A percentile compares a stretch with the other conserved stretches of the same genome.
phyloP scores from a whole-genome alignment of 495 filamentous ascomycete species.

The Emericellopsis terricola region DNA sequence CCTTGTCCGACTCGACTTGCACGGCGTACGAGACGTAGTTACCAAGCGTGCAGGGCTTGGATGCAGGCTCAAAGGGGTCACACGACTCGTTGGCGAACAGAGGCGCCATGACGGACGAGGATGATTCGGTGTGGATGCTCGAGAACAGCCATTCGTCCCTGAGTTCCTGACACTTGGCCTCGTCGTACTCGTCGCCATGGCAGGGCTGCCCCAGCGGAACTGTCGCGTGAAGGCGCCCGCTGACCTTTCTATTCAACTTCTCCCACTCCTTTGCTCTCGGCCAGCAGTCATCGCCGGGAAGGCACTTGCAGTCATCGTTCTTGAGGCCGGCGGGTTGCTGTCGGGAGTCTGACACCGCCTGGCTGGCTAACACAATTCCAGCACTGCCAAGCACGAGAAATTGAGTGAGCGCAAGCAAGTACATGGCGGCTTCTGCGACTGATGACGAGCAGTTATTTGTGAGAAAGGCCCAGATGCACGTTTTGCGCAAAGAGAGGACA shows the following conservation, averaged over 20 bases:
- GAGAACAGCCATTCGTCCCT: constrained; percentile 11
- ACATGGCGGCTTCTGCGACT: no score
- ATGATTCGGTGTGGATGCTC: constrained; percentile 16
- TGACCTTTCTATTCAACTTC: constrained; percentile 18
- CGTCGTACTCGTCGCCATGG: constrained; percentile 21
- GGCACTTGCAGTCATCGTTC: constrained; percentile 30
- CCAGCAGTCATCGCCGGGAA: constrained; percentile 23
- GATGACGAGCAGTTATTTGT: no score
- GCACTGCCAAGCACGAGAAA: no score
- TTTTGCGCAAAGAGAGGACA: no score
- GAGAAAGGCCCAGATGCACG: no score
- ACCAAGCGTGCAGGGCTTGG: constrained; percentile 31
- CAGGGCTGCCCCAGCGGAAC: constrained; percentile 21
- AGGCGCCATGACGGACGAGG: constrained; percentile 23
- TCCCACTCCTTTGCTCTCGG: constrained; percentile 15
- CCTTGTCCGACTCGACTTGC: constrained; percentile 17
- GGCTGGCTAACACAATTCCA: no score
- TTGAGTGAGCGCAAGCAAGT: no score
- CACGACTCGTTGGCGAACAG: constrained; percentile 30
- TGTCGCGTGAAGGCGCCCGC: constrained; percentile 18
- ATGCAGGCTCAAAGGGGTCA: constrained; percentile 8
- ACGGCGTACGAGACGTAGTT: constrained; percentile 39
- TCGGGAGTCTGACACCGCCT: no score
- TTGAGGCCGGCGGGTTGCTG: no score
- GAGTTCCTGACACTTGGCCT: constrained; percentile 14